Evolutionary conservation across 345 rosid genomes (phyloP).

Genomic region (Eucalyptus sp.): DNA sequence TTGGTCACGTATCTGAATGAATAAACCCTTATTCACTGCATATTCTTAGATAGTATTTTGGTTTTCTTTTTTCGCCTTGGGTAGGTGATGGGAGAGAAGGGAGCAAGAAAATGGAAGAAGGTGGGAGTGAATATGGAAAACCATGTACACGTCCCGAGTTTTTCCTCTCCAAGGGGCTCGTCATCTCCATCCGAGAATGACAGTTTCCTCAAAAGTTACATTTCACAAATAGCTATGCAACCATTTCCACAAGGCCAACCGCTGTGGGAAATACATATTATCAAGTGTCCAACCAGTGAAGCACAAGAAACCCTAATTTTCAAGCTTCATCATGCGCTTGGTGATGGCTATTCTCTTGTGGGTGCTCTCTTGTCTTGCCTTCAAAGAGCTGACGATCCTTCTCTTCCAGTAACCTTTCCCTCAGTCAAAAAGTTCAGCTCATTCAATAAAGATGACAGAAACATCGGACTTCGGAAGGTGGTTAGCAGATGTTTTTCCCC

Average conservation of each 20-base stretch:
- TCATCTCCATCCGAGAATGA: conserved; percentile 6
- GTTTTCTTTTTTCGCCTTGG: no score
- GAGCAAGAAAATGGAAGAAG: background rate
- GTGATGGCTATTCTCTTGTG: conserved; percentile 28
- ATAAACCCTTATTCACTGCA: background rate
- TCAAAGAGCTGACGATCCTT: conserved; percentile 20
- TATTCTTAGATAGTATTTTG: background rate
- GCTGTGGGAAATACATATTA: conserved; percentile 20
- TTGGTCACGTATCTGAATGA: background rate
- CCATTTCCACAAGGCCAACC: conserved; percentile 4
- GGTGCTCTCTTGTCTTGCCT: conserved; percentile 26
- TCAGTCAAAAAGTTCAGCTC: background rate
- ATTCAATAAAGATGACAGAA: background rate
- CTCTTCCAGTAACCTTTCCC: conserved; percentile 28
- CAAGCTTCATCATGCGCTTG: conserved; percentile 25
- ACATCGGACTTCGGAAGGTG: background rate
- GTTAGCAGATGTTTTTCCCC: background rate
- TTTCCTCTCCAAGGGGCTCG: background rate
- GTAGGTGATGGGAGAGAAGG: background rate
- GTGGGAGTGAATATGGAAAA: background rate
- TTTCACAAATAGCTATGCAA: background rate
- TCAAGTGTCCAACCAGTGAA: conserved; percentile 14
- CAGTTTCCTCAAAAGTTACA: background rate
- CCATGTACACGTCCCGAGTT: conserved; percentile 1
- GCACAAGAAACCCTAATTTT: conserved; percentile 6